phyloP scores from a whole-genome alignment of 257 asterid species.

The Przewalskia tangutica region DNA sequence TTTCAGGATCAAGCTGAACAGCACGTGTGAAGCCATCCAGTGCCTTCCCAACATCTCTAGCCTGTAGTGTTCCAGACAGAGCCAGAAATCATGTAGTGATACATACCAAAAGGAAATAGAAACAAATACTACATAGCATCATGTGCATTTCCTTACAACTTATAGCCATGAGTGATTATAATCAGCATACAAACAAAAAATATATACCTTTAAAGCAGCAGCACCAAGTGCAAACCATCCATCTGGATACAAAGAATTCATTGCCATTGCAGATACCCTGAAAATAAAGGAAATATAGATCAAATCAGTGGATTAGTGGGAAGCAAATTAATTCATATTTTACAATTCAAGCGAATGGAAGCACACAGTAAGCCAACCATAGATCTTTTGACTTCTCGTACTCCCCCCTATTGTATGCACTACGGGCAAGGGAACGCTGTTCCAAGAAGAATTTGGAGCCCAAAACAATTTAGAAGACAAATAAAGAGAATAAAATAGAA shows the following conservation, averaged over 20 bases:
- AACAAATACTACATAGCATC: neutral
- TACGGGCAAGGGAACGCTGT: constrained; percentile 77
- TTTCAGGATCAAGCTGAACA: constrained; percentile 92
- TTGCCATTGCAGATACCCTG: constrained; percentile 78
- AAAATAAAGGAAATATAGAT: neutral
- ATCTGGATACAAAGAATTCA: constrained; percentile 76
- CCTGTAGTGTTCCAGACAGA: constrained; percentile 3
- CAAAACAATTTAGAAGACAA: neutral
- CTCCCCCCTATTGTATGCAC: constrained; percentile 79
- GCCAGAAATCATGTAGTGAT: neutral
- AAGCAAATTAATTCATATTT: neutral
- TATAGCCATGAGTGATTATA: neutral
- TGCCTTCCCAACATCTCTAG: constrained; percentile 71
- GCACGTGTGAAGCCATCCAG: constrained; percentile 83
- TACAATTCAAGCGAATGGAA: neutral
- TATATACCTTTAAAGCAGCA: constrained; percentile 59
- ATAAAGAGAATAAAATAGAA: neutral
- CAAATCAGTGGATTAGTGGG: neutral
- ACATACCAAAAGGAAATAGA: neutral
- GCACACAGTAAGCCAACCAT: constrained; percentile 22
- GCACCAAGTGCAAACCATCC: constrained; percentile 99
- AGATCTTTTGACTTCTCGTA: constrained; percentile 60
- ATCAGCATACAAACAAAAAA: neutral
- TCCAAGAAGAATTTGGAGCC: neutral
- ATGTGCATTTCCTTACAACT: neutral